A percentile compares a stretch with the other conserved stretches of the same genome.
Evolutionary conservation across 2,329 filamentous ascomycete species (phyloP).

Genomic region (Pseudofabraea citricarpa): DNA sequence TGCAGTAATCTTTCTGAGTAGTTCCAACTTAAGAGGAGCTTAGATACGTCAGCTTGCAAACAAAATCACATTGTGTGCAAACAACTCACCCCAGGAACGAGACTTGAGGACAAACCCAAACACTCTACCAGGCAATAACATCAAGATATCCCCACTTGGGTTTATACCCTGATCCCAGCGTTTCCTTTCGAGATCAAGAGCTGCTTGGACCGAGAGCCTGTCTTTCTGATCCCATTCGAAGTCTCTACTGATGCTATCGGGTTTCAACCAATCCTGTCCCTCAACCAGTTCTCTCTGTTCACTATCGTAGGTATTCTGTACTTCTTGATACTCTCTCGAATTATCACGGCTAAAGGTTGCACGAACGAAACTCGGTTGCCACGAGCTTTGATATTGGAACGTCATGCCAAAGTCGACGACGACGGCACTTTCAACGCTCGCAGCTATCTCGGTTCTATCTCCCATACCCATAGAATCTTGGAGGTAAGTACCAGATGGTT

Average conservation of each 20-base stretch:
- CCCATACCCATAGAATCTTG: too few species aligned
- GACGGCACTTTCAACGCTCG: conserved; percentile 13
- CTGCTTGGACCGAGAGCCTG: neutral
- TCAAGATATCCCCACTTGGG: neutral
- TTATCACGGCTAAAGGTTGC: neutral
- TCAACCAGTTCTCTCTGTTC: neutral
- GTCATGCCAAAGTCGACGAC: conserved; percentile 21
- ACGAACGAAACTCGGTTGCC: conserved; percentile 21
- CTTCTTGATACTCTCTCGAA: neutral
- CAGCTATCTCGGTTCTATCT: conserved; percentile 7
- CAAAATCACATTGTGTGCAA: neutral
- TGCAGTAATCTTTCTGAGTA: neutral
- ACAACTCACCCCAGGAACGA: neutral
- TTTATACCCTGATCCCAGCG: neutral
- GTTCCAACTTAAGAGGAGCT: neutral
- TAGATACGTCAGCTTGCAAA: neutral
- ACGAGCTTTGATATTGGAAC: conserved; percentile 17
- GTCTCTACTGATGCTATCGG: neutral
- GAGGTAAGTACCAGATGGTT: neutral
- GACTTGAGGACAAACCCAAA: neutral
- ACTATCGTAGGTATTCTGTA: neutral
- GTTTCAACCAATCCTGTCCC: neutral
- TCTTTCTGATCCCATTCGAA: neutral
- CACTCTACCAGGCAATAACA: neutral
- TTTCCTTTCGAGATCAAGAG: neutral